Base-by-base conservation (phyloP, 352 stramenopile genomes). In the Globisporangium recalcitrans region DNA sequence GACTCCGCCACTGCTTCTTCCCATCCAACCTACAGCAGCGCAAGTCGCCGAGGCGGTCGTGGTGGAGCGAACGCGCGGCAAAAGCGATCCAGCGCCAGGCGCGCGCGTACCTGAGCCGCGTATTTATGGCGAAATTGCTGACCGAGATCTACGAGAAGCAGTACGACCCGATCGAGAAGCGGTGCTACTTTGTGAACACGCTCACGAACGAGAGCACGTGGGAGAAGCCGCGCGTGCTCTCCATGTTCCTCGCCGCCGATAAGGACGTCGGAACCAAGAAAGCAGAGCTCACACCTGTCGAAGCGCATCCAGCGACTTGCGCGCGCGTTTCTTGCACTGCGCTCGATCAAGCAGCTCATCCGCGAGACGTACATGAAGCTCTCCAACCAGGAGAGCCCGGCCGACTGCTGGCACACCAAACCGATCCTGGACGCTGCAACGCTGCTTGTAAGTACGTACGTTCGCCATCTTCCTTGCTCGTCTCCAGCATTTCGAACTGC, bases 351-450 rank as follows among this genome's bases (percentile, higher is more conserved):
- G 4, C 54, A 63, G 36, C 65, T 88, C 31, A 68, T 90, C 5
- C 74, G 75, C 9, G 80, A 90, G 52, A 80, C 71, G 58, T 90
- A 87, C 72, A 90, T 90, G 80, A 88, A 88, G 71, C 78, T 90
- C 11, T 87, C 88, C 53, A 73, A 88, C 42, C 16, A 49, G 0
- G 51, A 80, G 8, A 56, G 67, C 8, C 60, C 75, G 19, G 16
- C 48, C 21, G 51, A 53, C 19, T 90, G 71, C 32, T 82, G 66
- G 62, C 82, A 78, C 60, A 85, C 88, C 52, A 78, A 80, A 14
- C 69, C 78, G 22, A 80, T 90, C 52, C 62, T 90, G 29, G 65
- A 72, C 44, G 64, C 69, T 10, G 75, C 74, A 5, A 64, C 67
- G 21, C 46, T 52, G 3, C 74, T 86, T 67, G 69, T 87, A 75